A percentile compares a stretch with the other conserved stretches of the same genome.
phyloP scores from a whole-genome alignment of 2,329 filamentous ascomycete genomes.

The Lachnellula subtilissima region DNA sequence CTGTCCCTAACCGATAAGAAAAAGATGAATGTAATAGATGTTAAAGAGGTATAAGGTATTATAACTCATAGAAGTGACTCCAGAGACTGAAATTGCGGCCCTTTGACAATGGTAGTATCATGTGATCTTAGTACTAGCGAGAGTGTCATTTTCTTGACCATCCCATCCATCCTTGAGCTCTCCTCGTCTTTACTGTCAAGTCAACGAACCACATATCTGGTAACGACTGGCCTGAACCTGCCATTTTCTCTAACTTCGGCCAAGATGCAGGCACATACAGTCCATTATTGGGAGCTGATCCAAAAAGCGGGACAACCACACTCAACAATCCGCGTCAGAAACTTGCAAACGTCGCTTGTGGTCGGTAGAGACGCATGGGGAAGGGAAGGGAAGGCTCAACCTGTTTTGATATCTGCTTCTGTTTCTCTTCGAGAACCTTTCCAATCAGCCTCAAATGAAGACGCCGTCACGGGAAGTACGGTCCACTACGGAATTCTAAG shows the following conservation, averaged over 20 bases:
- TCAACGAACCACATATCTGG: too few relatives aligned
- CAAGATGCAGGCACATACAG: background rate
- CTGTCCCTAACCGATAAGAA: too few relatives aligned
- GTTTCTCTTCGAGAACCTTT: slow-evolving; percentile 55
- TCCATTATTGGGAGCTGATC: slow-evolving; percentile 7
- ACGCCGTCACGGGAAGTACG: slow-evolving; percentile 63
- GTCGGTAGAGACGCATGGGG: slow-evolving; percentile 62
- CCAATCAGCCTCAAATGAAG: slow-evolving; percentile 49
- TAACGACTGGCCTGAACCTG: too few relatives aligned
- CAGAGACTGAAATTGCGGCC: too few relatives aligned
- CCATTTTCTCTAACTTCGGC: background rate
- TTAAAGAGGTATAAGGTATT: too few relatives aligned
- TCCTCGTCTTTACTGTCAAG: too few relatives aligned
- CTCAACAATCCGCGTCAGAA: slow-evolving; percentile 54
- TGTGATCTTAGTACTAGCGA: too few relatives aligned
- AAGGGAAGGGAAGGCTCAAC: slow-evolving; percentile 53
- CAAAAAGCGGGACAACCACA: slow-evolving; percentile 37
- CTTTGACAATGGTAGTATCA: too few relatives aligned
- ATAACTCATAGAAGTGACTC: too few relatives aligned
- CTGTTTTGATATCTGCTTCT: slow-evolving; percentile 54
- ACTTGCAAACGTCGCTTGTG: slow-evolving; percentile 52
- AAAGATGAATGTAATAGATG: too few relatives aligned
- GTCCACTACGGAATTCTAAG: slow-evolving; percentile 70
- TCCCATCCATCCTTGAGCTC: too few relatives aligned
- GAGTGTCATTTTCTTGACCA: too few relatives aligned